Conservation (phyloP, 257 asterid genomes). For the Solanum arcanum region DNA sequence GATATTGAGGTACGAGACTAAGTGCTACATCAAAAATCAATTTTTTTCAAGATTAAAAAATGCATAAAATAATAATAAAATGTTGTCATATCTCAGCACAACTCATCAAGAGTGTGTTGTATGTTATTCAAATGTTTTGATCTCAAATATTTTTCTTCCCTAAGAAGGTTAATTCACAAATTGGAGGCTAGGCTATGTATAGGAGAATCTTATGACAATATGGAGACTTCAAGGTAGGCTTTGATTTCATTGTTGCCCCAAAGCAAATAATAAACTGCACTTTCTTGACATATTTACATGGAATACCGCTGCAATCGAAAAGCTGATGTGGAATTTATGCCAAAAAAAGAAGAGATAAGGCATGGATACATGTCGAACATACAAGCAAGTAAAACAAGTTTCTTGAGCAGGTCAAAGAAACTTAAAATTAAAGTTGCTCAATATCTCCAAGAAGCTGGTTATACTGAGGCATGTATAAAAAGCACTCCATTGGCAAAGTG, state of each 20-base stretch:
- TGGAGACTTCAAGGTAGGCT: background rate
- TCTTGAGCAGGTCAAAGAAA: background rate
- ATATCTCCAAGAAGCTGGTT: background rate
- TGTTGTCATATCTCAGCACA: too few relatives aligned
- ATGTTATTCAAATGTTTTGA: background rate
- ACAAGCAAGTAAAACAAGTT: background rate
- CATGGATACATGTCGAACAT: background rate
- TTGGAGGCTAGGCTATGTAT: background rate
- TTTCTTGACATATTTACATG: background rate
- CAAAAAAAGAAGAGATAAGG: background rate
- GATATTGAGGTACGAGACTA: background rate
- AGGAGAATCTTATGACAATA: too few relatives aligned
- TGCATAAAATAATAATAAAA: background rate
- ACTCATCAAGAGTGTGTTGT: background rate
- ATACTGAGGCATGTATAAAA: background rate
- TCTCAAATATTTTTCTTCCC: background rate
- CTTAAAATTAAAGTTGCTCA: too few relatives aligned
- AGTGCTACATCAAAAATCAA: background rate
- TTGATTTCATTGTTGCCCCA: background rate
- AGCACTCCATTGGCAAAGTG: background rate
- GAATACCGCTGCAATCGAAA: background rate
- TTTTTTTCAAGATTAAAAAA: too few relatives aligned
- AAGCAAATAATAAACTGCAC: background rate
- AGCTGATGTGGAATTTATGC: background rate
- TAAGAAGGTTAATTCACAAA: background rate